A percentile compares a stretch with the other conserved stretches of the same genome.
Evolutionary conservation across 352 stramenopile genomes (phyloP).

Genomic region (Pythium scleroteichum): DNA sequence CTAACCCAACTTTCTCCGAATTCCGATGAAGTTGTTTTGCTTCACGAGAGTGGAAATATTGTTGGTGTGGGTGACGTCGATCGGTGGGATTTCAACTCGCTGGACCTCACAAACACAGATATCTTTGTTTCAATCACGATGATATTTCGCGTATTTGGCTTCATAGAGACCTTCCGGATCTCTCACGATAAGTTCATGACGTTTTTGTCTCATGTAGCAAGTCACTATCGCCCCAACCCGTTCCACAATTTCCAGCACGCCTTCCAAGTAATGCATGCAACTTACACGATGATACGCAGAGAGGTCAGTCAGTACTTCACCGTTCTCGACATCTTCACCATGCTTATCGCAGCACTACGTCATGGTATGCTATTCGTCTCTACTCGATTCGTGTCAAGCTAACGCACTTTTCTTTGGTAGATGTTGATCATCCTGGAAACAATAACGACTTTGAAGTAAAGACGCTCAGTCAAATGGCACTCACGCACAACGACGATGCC

Average conservation of each 20-base stretch:
- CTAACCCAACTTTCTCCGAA: neutral
- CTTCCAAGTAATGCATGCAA: constrained; percentile 65
- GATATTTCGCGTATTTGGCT: constrained; percentile 55
- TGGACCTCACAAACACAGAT: constrained; percentile 56
- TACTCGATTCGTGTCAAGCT: too few species aligned
- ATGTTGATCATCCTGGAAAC: constrained; percentile 80
- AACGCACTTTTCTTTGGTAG: constrained; percentile 14
- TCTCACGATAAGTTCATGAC: constrained; percentile 48
- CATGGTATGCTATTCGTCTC: constrained; percentile 29
- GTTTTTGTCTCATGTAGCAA: constrained; percentile 59
- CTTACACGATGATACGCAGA: constrained; percentile 48
- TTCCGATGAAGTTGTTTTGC: constrained; percentile 22
- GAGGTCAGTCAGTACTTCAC: constrained; percentile 46
- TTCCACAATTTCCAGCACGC: constrained; percentile 82
- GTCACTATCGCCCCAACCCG: constrained; percentile 62
- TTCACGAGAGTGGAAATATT: constrained; percentile 32
- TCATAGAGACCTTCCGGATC: constrained; percentile 59
- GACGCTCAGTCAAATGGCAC: constrained; percentile 61
- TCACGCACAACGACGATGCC: constrained; percentile 81
- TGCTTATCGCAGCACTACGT: constrained; percentile 56
- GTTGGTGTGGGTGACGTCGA: constrained; percentile 49
- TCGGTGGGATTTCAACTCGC: constrained; percentile 50
- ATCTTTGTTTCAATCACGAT: constrained; percentile 48
- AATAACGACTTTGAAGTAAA: constrained; percentile 87
- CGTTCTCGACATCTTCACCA: constrained; percentile 52